These are phyloP conservation scores for Ceratobasidium sp. DNA, from an alignment of 1,284 basidiomycete species.

Conservation along the genomic window DNA sequence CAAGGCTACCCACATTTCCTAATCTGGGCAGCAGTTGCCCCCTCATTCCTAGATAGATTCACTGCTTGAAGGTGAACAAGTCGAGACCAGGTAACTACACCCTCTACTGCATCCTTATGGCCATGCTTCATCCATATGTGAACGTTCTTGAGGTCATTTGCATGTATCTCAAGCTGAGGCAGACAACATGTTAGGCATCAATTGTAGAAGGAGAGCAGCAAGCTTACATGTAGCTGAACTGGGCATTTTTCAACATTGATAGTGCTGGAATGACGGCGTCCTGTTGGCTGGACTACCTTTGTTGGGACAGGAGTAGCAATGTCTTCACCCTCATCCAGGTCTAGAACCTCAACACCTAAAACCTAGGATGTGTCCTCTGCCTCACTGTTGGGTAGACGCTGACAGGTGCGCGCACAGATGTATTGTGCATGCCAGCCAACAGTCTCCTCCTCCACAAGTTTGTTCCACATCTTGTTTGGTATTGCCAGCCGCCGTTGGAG, in stretches of 20 bases:
- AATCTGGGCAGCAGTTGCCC: background rate
- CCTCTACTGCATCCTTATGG: background rate
- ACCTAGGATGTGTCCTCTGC: too few relatives aligned
- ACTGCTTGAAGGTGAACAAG: background rate
- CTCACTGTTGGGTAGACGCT: background rate
- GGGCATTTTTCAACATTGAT: too few relatives aligned
- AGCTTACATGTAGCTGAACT: too few relatives aligned
- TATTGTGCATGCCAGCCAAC: background rate
- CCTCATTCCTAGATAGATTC: background rate
- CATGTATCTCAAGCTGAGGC: background rate
- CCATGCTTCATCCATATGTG: background rate
- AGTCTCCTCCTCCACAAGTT: background rate
- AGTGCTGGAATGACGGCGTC: too few relatives aligned
- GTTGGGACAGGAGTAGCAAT: too few relatives aligned
- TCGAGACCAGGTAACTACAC: background rate
- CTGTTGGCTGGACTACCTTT: too few relatives aligned
- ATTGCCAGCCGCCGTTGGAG: background rate
- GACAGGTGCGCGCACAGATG: background rate
- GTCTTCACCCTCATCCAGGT: too few relatives aligned
- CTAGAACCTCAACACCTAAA: too few relatives aligned
- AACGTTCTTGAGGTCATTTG: background rate
- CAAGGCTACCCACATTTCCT: constrained; percentile 31
- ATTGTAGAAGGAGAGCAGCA: too few relatives aligned
- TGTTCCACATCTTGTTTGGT: background rate
- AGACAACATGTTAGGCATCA: too few relatives aligned